Evolutionary conservation across 1,139 yeast species (phyloP).

Genomic region (Geotrichum candidum): DNA sequence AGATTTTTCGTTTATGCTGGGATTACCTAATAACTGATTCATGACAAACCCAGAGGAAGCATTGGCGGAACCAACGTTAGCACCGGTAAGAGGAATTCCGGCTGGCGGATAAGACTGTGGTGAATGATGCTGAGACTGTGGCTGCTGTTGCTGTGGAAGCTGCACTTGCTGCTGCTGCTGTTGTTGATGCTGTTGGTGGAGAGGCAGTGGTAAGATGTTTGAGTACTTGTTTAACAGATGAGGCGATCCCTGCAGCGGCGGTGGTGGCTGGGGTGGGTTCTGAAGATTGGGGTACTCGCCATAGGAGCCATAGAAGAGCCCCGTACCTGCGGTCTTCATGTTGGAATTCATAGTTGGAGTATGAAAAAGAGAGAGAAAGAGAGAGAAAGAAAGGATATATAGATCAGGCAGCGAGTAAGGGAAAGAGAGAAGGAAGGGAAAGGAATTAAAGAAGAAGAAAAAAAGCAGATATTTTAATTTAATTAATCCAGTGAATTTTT

Average conservation of each 20-base stretch:
- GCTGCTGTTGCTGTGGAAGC: constrained; percentile 11
- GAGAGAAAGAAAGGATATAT: neutral
- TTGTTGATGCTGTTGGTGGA: constrained; percentile 13
- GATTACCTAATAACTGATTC: constrained; percentile 17
- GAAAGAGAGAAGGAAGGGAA: neutral
- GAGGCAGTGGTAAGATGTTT: neutral
- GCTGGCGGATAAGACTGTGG: neutral
- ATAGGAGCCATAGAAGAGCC: constrained; percentile 8
- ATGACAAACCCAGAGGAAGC: constrained; percentile 25
- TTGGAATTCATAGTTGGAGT: neutral
- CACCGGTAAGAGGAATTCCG: neutral
- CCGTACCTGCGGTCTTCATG: constrained; percentile 9
- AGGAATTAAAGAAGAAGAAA: neutral
- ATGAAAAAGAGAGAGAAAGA: neutral
- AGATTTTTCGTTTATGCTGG: neutral
- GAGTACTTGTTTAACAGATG: neutral
- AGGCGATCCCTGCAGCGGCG: neutral
- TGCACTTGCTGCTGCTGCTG: constrained; percentile 13
- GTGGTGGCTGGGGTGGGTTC: neutral
- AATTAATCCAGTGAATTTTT: no score
- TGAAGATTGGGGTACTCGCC: constrained; percentile 12
- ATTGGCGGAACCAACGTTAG: constrained; percentile 1
- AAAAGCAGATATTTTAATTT: neutral
- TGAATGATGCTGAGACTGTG: constrained; percentile 7
- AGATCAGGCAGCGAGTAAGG: neutral